Conservation (phyloP, 2,329 filamentous ascomycete genomes). For the Bipolaris victoriae region DNA sequence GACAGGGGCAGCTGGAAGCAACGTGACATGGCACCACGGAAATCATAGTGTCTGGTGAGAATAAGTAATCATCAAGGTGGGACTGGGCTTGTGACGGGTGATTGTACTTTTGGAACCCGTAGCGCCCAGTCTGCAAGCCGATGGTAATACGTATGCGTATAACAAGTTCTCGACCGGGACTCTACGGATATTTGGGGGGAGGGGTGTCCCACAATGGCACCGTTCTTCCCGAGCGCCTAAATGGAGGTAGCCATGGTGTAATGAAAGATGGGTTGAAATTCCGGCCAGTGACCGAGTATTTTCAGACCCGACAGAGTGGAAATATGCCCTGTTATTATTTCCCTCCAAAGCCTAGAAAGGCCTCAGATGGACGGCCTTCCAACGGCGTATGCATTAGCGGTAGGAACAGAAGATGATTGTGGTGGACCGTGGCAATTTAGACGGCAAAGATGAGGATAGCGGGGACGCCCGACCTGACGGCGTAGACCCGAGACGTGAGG, state of each 20-base stretch:
- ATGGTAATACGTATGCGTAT: constrained; percentile 1
- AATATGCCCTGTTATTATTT: background rate
- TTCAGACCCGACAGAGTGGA: constrained; percentile 7
- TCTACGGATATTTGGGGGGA: too few species aligned
- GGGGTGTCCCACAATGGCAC: constrained; percentile 9
- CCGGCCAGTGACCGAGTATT: background rate
- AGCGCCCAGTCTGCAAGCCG: background rate
- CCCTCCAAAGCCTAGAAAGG: background rate
- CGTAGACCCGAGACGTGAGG: constrained; percentile 4
- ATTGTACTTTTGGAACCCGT: background rate
- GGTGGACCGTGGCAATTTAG: constrained; percentile 12
- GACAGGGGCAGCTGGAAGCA: background rate
- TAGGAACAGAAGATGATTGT: background rate
- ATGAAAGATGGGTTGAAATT: background rate
- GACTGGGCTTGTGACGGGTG: background rate
- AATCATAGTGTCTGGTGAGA: background rate
- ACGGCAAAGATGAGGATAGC: constrained; percentile 6
- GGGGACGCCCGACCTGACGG: constrained; percentile 7
- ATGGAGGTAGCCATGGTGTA: background rate
- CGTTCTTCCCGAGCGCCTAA: constrained; percentile 2
- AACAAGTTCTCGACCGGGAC: background rate
- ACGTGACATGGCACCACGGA: constrained; percentile 1
- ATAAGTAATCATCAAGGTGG: background rate
- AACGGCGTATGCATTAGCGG: constrained; percentile 6
- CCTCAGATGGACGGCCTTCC: constrained; percentile 1